Evolutionary conservation across 257 asterid genomes (phyloP), one percentile per base, ranked within the genome.

Genomic region (Coffea eugenioides): DNA sequence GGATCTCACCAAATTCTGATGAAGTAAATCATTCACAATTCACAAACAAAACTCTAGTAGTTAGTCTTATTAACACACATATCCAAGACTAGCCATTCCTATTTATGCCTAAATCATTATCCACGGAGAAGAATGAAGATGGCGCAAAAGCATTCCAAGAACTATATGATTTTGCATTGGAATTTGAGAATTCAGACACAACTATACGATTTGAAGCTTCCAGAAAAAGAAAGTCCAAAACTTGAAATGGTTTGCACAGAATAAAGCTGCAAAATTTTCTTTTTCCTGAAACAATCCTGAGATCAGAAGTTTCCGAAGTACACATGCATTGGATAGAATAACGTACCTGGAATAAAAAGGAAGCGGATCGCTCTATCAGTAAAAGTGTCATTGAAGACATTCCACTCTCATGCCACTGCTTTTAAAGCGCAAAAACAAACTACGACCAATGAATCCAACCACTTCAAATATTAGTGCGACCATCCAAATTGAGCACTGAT

Each of bases 341-440:
- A 65, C 73, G 13, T 71, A 81, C 84, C 84, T 81, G 69, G 64
- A 71, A 71, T n/a, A 64, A 81, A 7, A 52, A 62, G 77, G 69
- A 43, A 68, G 56, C 23, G 36, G 51, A 65, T 77, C 64, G 57
- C 51, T 56, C 39, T 5, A 2, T 34, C 48, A 71, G 31, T 70
- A 64, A 71, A 68, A 49, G 51, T 69, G 25, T 73, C 84, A 81
- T 81, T 70, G 84, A 81, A 71, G 54, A 54, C 75, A 51, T 74
- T 68, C 75, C 76, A 74, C 66, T 80, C 71, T 80, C 83, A 74
- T 74, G 74, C 73, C 77, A 54, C 62, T 57, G 56, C 48, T 43
- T 80, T 64, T 45, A 57, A 25, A n/a, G 15, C 62, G 70, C 74
- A 64, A 73, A 73, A 34, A 14, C 4, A 48, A 25, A 8, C n/a